A percentile compares a stretch with the other conserved stretches of the same genome.
Conservation (phyloP, 495 filamentous ascomycete genomes). For the Penicillium fimorum region DNA sequence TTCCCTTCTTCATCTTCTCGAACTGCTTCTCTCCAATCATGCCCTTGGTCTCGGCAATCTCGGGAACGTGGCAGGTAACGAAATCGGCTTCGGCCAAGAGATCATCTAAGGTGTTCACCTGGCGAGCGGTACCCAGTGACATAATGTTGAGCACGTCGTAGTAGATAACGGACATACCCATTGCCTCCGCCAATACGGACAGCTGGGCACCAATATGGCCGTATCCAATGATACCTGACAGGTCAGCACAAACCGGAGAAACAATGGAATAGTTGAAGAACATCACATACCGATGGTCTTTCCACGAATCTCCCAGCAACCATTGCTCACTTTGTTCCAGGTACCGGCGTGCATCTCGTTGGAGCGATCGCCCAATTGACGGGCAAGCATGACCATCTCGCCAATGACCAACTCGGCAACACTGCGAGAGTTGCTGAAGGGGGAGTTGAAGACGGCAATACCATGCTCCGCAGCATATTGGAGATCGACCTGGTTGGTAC, state of each 20-base stretch:
- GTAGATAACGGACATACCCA: slow-evolving; percentile 97
- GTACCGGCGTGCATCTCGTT: slow-evolving; percentile 91
- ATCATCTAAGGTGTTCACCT: slow-evolving; percentile 72
- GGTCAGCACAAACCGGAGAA: background rate
- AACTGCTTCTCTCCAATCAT: slow-evolving; percentile 79
- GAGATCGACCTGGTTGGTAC: slow-evolving; percentile 97
- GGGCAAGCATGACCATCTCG: slow-evolving; percentile 87
- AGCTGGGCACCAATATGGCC: slow-evolving; percentile 97
- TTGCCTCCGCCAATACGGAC: slow-evolving; percentile 91
- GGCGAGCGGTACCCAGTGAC: slow-evolving; percentile 82
- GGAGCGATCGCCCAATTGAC: slow-evolving; percentile 89
- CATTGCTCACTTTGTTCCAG: slow-evolving; percentile 96
- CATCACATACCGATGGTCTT: slow-evolving; percentile 77
- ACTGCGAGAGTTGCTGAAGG: slow-evolving; percentile 94
- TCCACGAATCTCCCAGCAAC: slow-evolving; percentile 97
- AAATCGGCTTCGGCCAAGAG: slow-evolving; percentile 85
- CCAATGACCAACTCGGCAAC: slow-evolving; percentile 94
- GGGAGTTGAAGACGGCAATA: slow-evolving; percentile 98
- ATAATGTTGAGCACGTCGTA: slow-evolving; percentile 92
- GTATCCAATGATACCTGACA: slow-evolving; percentile 84
- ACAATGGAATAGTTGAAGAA: background rate
- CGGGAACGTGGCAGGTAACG: slow-evolving; percentile 90
- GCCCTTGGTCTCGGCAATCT: slow-evolving; percentile 84
- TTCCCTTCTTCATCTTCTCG: slow-evolving; percentile 83
- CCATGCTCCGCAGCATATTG: slow-evolving; percentile 87